Conservation (phyloP, 1,284 basidiomycete species). For the Thecaphora frezii region DNA sequence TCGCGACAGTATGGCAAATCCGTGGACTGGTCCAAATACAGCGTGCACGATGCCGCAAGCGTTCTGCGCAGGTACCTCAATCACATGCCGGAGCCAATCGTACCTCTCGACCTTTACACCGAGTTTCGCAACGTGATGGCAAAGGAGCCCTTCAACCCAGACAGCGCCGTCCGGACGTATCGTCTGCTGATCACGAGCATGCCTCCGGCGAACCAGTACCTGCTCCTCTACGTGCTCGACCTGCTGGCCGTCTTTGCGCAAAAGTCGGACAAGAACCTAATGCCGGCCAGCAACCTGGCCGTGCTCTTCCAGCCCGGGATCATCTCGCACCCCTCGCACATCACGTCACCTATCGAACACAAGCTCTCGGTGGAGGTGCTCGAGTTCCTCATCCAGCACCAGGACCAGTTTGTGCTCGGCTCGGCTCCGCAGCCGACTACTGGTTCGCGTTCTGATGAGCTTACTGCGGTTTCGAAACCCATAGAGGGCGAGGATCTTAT, state of each 20-base stretch:
- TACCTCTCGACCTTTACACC: conserved; percentile 83
- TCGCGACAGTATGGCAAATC: conserved; percentile 79
- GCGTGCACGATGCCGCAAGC: conserved; percentile 92
- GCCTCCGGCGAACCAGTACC: conserved; percentile 86
- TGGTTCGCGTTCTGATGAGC: conserved; percentile 38
- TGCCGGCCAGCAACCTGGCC: conserved; percentile 76
- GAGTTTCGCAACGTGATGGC: conserved; percentile 76
- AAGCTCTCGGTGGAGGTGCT: conserved; percentile 83
- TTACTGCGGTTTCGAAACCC: conserved; percentile 46
- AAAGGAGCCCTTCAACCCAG: conserved; percentile 40
- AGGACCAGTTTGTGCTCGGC: conserved; percentile 56
- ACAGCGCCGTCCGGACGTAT: conserved; percentile 63
- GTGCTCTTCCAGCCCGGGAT: conserved; percentile 59
- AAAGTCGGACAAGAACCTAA: conserved; percentile 86
- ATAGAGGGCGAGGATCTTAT: conserved; percentile 25
- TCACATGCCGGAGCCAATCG: conserved; percentile 91
- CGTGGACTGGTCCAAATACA: conserved; percentile 87
- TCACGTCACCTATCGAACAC: conserved; percentile 67
- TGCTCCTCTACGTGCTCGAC: conserved; percentile 93
- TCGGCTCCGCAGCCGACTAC: conserved; percentile 47
- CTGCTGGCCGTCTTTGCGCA: conserved; percentile 90
- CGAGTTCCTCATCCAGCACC: conserved; percentile 81
- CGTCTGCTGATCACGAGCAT: conserved; percentile 80
- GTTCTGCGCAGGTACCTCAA: conserved; percentile 94
- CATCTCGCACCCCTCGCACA: conserved; percentile 80